phyloP scores from a whole-genome alignment of 148 eudicot species.

The Spergularia marina region DNA sequence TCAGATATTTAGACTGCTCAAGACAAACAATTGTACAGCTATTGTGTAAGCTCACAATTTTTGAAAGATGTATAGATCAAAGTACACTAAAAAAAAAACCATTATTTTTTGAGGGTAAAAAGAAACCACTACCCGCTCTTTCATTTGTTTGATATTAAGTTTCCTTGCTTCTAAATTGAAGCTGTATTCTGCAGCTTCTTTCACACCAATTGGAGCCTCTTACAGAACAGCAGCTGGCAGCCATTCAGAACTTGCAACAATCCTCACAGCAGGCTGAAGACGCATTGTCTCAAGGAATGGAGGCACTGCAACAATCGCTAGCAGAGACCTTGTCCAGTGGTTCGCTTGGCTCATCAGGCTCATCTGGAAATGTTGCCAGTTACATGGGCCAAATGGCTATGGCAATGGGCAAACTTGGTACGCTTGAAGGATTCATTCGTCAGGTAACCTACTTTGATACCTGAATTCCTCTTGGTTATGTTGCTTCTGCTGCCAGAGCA shows the following conservation, averaged over 20 bases:
- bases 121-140: too few relatives aligned
- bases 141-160: constrained; percentile 2
- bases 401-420: constrained; percentile 61
- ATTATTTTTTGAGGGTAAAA: too few relatives aligned
- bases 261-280: constrained; percentile 58
- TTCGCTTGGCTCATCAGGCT: constrained; percentile 46
- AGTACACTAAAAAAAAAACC: too few relatives aligned
- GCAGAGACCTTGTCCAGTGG: constrained; percentile 55
- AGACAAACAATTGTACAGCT: neutral
- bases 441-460: constrained; percentile 34
- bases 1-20: neutral
- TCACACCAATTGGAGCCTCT: constrained; percentile 49
- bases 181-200: constrained; percentile 42
- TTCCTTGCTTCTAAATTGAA: constrained; percentile 18
- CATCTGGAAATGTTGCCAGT: constrained; percentile 55
- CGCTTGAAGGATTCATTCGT: constrained; percentile 58
- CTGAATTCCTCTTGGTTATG: neutral
- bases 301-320: constrained; percentile 51
- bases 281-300: constrained; percentile 59
- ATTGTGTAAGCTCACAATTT: neutral
- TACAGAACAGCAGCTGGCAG: constrained; percentile 47
- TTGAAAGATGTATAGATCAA: too few relatives aligned
- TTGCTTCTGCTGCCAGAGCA: neutral
- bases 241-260: constrained; percentile 46
- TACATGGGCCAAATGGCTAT: constrained; percentile 64